Base-by-base conservation (phyloP, 257 asterid genomes). In the Apocynum venetum region DNA sequence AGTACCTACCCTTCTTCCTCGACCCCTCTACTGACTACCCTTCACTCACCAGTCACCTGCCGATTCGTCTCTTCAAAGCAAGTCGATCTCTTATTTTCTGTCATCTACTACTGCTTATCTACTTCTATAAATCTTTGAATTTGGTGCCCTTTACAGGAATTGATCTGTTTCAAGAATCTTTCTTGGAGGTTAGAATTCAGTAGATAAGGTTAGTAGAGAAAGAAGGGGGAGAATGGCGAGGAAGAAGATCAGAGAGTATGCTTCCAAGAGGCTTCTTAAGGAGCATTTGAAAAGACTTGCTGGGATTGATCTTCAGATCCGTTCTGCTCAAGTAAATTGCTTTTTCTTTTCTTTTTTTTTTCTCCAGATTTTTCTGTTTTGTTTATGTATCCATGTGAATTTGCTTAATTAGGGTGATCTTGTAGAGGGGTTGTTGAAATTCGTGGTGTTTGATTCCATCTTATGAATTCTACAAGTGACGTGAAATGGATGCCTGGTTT, bases 181-280 rank as follows among this genome's bases (percentile, higher is more conserved):
- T 19, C 40, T 67, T n/a, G 35, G 53, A 65, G 72, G 31, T 57
- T 19, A 53, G 40, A n/a, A 13, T 81, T 48, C 25, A 59, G 49
- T 46, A 35, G 36, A 4, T 46, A 53, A 36, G 35, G 69, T 6
- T 6, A 31, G 51, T 53, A n/a, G 59, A 49, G 20, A 8, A 55
- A 40, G 31, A 40, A 36, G 51, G 47, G 64, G 57, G 7, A 76
- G 76, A 46, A 92, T 92, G 94, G 96, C 97, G 44, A 89, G 97
- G 73, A 92, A 92, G 89, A 89, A 89, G 93, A 90, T 89, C 85
- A 90, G 95, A 76, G 96, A 90, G 89, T 89, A 86, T 80, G 95
- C 87, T 84, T 92, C 97, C 63, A 92, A 92, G 87, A 88, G 94
- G 80, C 91, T 89, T 79, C 91, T 89, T 59, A 88, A 88, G 75